Base-by-base conservation (phyloP, 2,329 filamentous ascomycete species). In the Tolypocladium endophyticum region DNA sequence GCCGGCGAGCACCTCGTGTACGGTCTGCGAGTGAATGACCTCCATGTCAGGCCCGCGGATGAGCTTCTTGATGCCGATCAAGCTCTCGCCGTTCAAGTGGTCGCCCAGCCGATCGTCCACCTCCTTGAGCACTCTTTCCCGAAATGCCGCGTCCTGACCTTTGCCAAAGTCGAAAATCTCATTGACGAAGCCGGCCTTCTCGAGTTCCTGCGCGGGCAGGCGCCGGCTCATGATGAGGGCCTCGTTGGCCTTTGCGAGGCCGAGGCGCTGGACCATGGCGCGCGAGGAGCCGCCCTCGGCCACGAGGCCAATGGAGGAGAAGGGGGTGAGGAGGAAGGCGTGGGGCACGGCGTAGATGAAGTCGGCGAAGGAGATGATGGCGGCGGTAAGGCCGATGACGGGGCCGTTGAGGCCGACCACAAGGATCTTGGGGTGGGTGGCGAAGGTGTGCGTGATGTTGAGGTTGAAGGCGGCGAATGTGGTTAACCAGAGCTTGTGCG, bases 391-490 rank as follows among this genome's bases (percentile, higher is more conserved):
- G 7, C 94, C 94, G 58, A 99, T 82, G 14, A 87, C 92, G 7
- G 94, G 94, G 3, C 93, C 94, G 76, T 97, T 97, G 65, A 97
- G 86, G 0, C 90, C 94, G 0, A 87, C 87, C 61, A 97, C 83
- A 30, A 97, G 88, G 74, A 97, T 89, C 77, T 97, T 97, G 67
- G 92, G 90, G 76, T 97, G 94, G 18, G 86, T 87, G 79, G 94
- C 92, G 78, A 97, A 96, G 67, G 91, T 87, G 67, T 90, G 87
- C 2, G 92, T 94, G 68, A 90, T 83, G 80, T 96, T 89, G 60
- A 97, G 83, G 79, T 97, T 97, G 80, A 89, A 88, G 65, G 87
- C 80, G 14, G 90, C 88, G 74, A 97, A 96, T 69, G 72, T 78
- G 57, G 82, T 80, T 41, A 95, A 82, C 77, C 85, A 87, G 65